Evolutionary conservation across 805 yeast species (phyloP), one percentile per base, ranked within the genome.

Genomic region (Wickerhamomyces ciferrii): DNA sequence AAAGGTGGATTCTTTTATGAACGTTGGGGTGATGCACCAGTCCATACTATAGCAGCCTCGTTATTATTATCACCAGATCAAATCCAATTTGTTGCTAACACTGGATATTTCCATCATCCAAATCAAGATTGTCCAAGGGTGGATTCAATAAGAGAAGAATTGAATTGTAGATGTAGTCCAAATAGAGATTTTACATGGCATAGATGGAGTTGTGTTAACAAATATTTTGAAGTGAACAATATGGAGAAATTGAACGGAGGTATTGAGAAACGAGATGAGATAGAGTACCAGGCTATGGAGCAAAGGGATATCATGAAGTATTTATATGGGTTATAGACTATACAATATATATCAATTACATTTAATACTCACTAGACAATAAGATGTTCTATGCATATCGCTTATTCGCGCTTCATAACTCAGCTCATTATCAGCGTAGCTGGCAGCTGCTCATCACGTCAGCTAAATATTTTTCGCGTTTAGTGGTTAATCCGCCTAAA

Each of bases 1-100:
- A 59, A 75, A 2, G 94, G 94, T 45, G 95, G 94, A 1, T 86
- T 86, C 61, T 86, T 76, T 62, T 82, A 83, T 60, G 92, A 87
- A 66, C 71, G 94, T 50, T 87, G 96, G 95, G 92, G 94, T 17
- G 96, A 85, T 62, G 91, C 92, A 0, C 90, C 92, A 5, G 78
- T 87, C 11, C 91, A 84, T 62, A 76, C 92, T 0, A 74, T 86
- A 40, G 91, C 84, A 7, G 81, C 81, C 2, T 65, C 87, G 1
- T 60, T 83, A 40, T 72, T 84, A 51, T 61, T 82, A 36, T 74
- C 77, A 46, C 67, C 69, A 50, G 66, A 70, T 25, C 73, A 82
- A 55, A 53, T 87, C 20, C 88, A 84, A 62, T 84, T 76, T 21
- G 39, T 87, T 63, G 83, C 78, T 48, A 92, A 87, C 60, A 76